Conservation (phyloP, 495 filamentous ascomycete genomes). For the Annulohypoxylon bovei region DNA sequence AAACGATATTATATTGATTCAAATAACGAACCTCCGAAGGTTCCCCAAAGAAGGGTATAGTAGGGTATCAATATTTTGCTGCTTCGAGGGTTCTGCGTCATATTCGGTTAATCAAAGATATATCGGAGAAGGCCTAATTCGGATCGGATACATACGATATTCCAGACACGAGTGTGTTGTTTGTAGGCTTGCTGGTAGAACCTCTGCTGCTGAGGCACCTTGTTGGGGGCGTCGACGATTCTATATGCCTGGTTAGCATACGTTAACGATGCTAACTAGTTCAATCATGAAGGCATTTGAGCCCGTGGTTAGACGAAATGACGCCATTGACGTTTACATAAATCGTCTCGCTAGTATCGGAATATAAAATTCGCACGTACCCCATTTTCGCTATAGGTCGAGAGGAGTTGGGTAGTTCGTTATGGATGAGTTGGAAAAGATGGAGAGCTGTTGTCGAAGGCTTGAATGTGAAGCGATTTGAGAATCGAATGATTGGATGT, state of each 20-base stretch:
- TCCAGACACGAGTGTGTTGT: conserved; percentile 78
- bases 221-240: conserved; percentile 83
- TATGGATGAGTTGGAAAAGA: conserved; percentile 12
- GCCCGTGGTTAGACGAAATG: not conserved
- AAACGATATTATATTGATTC: not conserved
- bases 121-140: not conserved
- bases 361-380: conserved; percentile 21
- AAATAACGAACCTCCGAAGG: conserved; percentile 55
- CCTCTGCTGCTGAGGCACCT: conserved; percentile 84
- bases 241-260: conserved; percentile 49
- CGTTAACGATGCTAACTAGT: conserved; percentile 12
- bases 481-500: conserved; percentile 44
- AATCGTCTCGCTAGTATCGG: not conserved
- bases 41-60: conserved; percentile 74
- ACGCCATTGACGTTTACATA: conserved; percentile 14
- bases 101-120: conserved; percentile 42
- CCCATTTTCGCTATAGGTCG: conserved; percentile 39
- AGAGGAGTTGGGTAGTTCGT: conserved; percentile 6
- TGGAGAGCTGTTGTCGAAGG: conserved; percentile 38
- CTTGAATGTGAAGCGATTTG: conserved; percentile 30
- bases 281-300: conserved; percentile 12
- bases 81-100: conserved; percentile 69
- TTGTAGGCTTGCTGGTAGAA: conserved; percentile 82
- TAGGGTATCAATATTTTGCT: conserved; percentile 76
- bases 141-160: conserved; percentile 71